A percentile compares a stretch with the other conserved stretches of the same genome.
Evolutionary conservation across 2,329 filamentous ascomycete species (phyloP).

Genomic region (Aspergillus hiratsukae): DNA sequence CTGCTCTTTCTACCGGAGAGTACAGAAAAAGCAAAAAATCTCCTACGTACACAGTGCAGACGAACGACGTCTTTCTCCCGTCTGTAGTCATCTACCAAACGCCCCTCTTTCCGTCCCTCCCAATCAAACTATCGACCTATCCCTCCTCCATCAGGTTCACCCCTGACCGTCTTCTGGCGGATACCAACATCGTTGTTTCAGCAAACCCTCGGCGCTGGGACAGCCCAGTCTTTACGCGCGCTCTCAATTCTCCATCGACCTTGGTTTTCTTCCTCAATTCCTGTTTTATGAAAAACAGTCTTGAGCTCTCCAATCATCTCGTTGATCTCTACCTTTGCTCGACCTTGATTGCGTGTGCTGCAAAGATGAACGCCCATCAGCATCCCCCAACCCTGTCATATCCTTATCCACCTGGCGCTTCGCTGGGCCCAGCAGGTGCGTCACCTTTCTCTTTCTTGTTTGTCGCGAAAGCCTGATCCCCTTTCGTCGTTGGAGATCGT

Average conservation of each 20-base stretch:
- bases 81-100: slow-evolving; percentile 5
- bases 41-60: neutral
- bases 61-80: neutral
- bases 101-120: slow-evolving; percentile 8
- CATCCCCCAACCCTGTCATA: slow-evolving; percentile 24
- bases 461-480: slow-evolving; percentile 4
- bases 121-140: slow-evolving; percentile 3
- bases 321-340: slow-evolving; percentile 7
- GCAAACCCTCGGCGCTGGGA: slow-evolving; percentile 6
- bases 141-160: neutral
- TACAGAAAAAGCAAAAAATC: neutral
- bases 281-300: slow-evolving; percentile 9
- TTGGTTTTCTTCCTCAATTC: slow-evolving; percentile 5
- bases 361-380: slow-evolving; percentile 28
- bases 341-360: slow-evolving; percentile 16
- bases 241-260: slow-evolving; percentile 7
- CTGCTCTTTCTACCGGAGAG: neutral
- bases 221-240: slow-evolving; percentile 3
- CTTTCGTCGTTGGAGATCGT: neutral
- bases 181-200: slow-evolving; percentile 20
- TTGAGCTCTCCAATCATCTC: slow-evolving; percentile 10
- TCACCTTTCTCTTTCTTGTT: slow-evolving; percentile 16
- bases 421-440: slow-evolving; percentile 31
- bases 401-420: slow-evolving; percentile 30
- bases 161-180: slow-evolving; percentile 14